phyloP scores from a whole-genome alignment of 1,284 basidiomycete species.

The Pseudomicrostroma phylloplanum region DNA sequence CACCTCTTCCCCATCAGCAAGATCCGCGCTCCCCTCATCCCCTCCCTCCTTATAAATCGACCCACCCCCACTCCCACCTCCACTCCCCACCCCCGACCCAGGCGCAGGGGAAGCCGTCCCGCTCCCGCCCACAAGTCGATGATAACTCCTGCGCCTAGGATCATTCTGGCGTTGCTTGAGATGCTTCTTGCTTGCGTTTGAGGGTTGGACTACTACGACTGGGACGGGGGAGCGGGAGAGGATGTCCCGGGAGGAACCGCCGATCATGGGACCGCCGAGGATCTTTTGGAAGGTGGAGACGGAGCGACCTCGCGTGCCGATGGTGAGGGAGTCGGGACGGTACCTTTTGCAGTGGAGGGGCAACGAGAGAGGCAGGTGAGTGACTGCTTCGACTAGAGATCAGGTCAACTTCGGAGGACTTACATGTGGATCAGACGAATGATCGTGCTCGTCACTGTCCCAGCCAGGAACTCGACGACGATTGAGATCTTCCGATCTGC shows the following conservation, averaged over 20 bases:
- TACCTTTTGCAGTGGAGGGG: conserved; percentile 54
- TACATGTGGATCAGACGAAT: conserved; percentile 67
- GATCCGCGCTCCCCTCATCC: no score
- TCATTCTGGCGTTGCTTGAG: conserved; percentile 45
- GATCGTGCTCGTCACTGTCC: conserved; percentile 78
- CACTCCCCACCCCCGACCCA: no score
- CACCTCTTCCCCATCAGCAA: no score
- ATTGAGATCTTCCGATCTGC: conserved; percentile 77
- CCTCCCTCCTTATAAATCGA: no score
- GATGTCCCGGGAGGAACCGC: conserved; percentile 39
- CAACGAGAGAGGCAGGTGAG: no score
- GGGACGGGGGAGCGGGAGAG: conserved; percentile 47
- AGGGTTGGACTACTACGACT: conserved; percentile 47
- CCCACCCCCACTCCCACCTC: no score
- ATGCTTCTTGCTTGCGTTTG: conserved; percentile 47
- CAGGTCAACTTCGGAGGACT: no score
- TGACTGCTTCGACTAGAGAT: no score
- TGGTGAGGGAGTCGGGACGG: conserved; percentile 86
- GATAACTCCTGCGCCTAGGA: conserved; percentile 44
- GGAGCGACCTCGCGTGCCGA: conserved; percentile 71
- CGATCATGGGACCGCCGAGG: conserved; percentile 43
- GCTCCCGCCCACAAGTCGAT: conserved; percentile 28
- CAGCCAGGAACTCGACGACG: conserved; percentile 88
- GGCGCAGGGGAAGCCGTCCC: no score
- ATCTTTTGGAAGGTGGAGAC: conserved; percentile 46